Evolutionary conservation across 177 flowering plant species (phyloP), one percentile per base, ranked within the genome.

Genomic region (Vitis hybrid): DNA sequence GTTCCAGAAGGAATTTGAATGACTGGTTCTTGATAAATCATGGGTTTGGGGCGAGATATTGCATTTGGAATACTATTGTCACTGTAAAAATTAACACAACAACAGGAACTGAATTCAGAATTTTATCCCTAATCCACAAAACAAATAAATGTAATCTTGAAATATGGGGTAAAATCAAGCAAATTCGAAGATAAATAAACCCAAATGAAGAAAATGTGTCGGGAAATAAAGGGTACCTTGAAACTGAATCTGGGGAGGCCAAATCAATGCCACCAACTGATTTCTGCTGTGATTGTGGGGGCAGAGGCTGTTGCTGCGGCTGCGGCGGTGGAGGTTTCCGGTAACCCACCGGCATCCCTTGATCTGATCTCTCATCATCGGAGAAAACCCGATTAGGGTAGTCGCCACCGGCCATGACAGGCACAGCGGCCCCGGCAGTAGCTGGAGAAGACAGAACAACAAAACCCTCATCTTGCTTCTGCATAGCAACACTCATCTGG

Each of bases 351-450:
- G 84, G 78, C 48, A 59, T 68, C 8, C 89, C 89, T 10, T 83
- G 89, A 19, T 86, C 93, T 15, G 90, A 87, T 84, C 91, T 83
- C 80, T 91, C 91, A 56, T 88, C 92, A 69, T 91, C 92, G 2
- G 87, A 84, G 40, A 73, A 68, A 59, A 79, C 84, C 82, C 89
- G 80, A 63, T 75, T 81, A 13, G 66, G 49, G 52, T 76, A 82
- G 49, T 87, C 94, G 14, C 78, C 80, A 46, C 64, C 67, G 66
- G 46, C 70, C 64, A 32, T 68, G 54, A 70, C 51, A 8, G 75
- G 68, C 24, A 55, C 74, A 49, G 67, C 73, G 1, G 75, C 27
- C 27, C 52, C 72, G 6, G 74, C 76, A n/a, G 76, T 72, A 4
- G 72, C 87, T 15, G 88, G 85, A 12, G 89, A 74, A 1, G 85